Evolutionary conservation across 305 asterid genomes (phyloP).

Genomic region (Lippia alba): DNA sequence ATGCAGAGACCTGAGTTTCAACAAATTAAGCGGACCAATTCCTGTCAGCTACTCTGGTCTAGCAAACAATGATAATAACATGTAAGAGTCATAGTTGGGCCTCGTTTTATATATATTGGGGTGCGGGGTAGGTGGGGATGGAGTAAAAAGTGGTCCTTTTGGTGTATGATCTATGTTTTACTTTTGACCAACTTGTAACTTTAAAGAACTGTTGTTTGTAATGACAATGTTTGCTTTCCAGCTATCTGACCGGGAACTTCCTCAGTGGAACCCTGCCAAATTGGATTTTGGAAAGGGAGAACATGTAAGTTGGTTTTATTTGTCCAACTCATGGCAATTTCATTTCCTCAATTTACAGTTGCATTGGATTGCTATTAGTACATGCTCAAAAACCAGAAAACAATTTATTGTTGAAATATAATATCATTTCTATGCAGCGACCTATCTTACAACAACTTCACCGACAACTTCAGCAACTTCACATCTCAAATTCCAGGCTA

Average conservation of each 20-base stretch:
- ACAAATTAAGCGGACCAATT: slow-evolving; percentile 63
- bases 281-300: slow-evolving; percentile 53
- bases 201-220: not conserved
- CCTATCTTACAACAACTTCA: slow-evolving; percentile 65
- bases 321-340: too few species aligned
- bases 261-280: slow-evolving; percentile 54
- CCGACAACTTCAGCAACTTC: slow-evolving; percentile 32
- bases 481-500: slow-evolving; percentile 27
- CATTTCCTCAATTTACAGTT: slow-evolving; percentile 10
- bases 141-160: slow-evolving; percentile 5
- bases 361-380: not conserved
- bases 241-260: slow-evolving; percentile 73
- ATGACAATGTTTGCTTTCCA: slow-evolving; percentile 36
- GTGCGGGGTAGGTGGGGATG: not conserved
- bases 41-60: slow-evolving; percentile 40
- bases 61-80: slow-evolving; percentile 32
- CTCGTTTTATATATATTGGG: slow-evolving; percentile 1
- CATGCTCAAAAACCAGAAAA: slow-evolving; percentile 6
- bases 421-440: slow-evolving; percentile 49
- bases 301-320: slow-evolving; percentile 38
- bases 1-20: slow-evolving; percentile 79
- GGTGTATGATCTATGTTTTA: not conserved
- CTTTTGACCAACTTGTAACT: not conserved
- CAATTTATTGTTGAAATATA: not conserved
- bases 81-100: slow-evolving; percentile 49